Evolutionary conservation across 2,329 filamentous ascomycete genomes (phyloP).

Genomic region (Harringtonia aguacate): DNA sequence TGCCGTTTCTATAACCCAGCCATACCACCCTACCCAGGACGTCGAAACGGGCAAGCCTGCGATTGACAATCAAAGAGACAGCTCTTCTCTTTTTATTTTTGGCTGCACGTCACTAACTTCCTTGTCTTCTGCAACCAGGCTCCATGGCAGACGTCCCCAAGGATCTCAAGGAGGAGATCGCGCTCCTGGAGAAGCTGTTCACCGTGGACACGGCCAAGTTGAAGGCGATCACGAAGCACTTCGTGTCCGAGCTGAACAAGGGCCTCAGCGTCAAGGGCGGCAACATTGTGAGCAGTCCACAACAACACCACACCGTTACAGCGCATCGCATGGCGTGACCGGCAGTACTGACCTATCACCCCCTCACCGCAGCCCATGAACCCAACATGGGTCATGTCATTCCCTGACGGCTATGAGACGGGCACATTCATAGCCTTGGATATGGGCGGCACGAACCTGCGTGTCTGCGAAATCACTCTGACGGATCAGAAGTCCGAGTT

Average conservation of each 20-base stretch:
- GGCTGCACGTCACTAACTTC: neutral
- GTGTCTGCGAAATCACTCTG: constrained; percentile 86
- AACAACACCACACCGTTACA: neutral
- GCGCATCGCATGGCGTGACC: neutral
- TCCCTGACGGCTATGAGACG: constrained; percentile 76
- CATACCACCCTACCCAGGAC: neutral
- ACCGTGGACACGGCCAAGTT: constrained; percentile 68
- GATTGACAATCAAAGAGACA: no score
- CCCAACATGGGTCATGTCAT: constrained; percentile 88
- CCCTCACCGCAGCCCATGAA: constrained; percentile 69
- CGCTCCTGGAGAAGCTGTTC: constrained; percentile 74
- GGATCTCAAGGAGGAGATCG: constrained; percentile 70
- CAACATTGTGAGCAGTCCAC: constrained; percentile 62
- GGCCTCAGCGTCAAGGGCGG: constrained; percentile 80
- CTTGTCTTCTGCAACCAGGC: constrained; percentile 36
- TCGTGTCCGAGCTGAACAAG: constrained; percentile 78
- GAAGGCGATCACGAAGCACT: constrained; percentile 84
- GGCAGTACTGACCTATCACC: neutral
- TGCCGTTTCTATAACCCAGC: neutral
- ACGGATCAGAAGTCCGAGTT: constrained; percentile 83
- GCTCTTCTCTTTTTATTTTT: no score
- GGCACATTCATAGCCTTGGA: constrained; percentile 85
- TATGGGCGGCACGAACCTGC: constrained; percentile 92
- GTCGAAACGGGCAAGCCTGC: neutral
- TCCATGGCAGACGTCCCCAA: constrained; percentile 87